Evolutionary conservation across 345 rosid genomes (phyloP), one percentile per base, ranked within the genome.

Genomic region (Carallia brachiata): DNA sequence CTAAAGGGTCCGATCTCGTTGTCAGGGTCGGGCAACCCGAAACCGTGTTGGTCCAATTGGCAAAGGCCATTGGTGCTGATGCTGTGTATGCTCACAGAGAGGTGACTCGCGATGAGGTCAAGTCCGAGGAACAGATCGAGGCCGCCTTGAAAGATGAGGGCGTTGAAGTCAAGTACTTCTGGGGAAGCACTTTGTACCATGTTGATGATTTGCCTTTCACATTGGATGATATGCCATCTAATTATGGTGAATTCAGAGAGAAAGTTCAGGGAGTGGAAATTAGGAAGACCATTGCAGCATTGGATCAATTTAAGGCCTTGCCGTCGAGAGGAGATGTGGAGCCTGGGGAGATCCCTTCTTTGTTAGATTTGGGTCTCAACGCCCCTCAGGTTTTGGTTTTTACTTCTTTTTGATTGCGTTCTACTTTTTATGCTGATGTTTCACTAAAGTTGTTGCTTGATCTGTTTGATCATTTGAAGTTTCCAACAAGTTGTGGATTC

Each of bases 161-260:
- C 2, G 76, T 90, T 48, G 95, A 96, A 74, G 80, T 96, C 6
- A 96, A 89, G 75, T 87, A 85, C 84, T 89, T 89, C 61, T 96
- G 99, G 99, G 99, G 99, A 36, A 88, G 97, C 78, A 96, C 99
- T 48, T 69, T 96, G 76, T 89, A 89, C 69, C 99, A 96, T 70
- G 66, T 85, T 64, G 98, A 96, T 75, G 99, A 96, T 84, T 84
- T 96, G 77, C 97, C 97, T 0, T 96, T 90, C 74, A 85, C 88
- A 79, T 73, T 88, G 75, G 89, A 90, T 67, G 98, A 89, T 10
- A 85, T 92, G 91, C 99, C 98, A 0, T 78, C 86, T 1, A 90
- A 84, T 74, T 83, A 89, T 52, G 89, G 91, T 19, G 93, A 89
- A 8, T 96, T 96, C 62, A 87, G 76, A 78, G 92, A 88, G 67